Evolutionary conservation across 2,329 filamentous ascomycete species (phyloP), one percentile per base, ranked within the genome.

Genomic region (Talaromyces sp.): DNA sequence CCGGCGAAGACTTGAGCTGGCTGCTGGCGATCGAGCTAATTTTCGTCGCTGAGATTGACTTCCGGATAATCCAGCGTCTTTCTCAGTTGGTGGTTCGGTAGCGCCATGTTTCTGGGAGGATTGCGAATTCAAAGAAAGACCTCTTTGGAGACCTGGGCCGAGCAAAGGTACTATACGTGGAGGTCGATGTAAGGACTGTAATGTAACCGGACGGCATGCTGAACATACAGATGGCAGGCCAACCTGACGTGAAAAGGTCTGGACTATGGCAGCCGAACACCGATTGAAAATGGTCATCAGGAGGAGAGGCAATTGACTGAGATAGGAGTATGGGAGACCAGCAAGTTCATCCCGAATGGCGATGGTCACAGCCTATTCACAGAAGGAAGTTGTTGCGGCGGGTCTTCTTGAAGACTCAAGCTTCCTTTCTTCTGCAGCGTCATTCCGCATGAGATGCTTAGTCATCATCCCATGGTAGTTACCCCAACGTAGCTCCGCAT

Each of bases 1-100:
- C 59, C 91, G 84, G 57, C 93, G 85, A 33, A 97, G 78, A 1
- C 90, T 94, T 61, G 87, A 88, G 64, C 91, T 89, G 45, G 84
- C 77, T 22, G 80, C 78, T 3, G 81, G 77, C 22, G 76, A 75
- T 61, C 81, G 74, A n/a, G 71, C 67, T 6, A 73, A 70, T 62
- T 82, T 81, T 58, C 79, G 77, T 66, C 78, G 79, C 65, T 75
- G 68, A 17, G 72, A 70, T 45, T 70, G 69, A 33, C 5, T 48
- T 21, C 40, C 53, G 11, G 54, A 48, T 19, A 33, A 9, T 33
- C 13, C 17, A 25, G 37, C 35, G 39, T 56, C 50, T 35, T 36
- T 51, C 13, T 51, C 37, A 39, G 31, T 15, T 17, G 45, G 17
- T 31, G 40, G 19, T 56, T 55, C 52, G 13, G 7, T 43, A 25